These are phyloP conservation scores for Xylaria intraflava DNA, from an alignment of 495 filamentous ascomycete species.

Conservation along the genomic window DNA sequence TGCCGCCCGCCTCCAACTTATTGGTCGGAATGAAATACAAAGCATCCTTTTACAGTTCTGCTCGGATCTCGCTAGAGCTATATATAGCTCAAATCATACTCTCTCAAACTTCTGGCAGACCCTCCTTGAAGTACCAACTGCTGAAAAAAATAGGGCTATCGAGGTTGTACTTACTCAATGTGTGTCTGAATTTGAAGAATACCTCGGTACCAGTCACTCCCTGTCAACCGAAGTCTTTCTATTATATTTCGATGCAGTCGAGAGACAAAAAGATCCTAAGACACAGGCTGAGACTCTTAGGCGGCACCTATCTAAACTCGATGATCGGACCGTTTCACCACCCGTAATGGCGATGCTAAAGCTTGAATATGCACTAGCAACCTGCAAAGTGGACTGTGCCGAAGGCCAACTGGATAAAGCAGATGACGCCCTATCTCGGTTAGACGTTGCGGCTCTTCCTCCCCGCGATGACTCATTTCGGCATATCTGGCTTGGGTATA, in stretches of 20 bases:
- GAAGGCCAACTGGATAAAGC: constrained; percentile 17
- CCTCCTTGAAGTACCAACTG: constrained; percentile 15
- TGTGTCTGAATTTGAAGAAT: constrained; percentile 19
- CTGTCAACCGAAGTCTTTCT: constrained; percentile 23
- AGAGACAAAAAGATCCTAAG: constrained; percentile 19
- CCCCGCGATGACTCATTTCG: constrained; percentile 25
- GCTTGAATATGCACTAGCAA: constrained; percentile 24
- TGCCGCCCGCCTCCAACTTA: constrained; percentile 19
- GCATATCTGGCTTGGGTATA: constrained; percentile 25
- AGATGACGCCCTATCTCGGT: constrained; percentile 17
- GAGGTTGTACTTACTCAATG: constrained; percentile 18
- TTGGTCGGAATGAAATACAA: constrained; percentile 23
- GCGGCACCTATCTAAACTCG: constrained; percentile 12
- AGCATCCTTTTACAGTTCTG: constrained; percentile 24
- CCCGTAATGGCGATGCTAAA: constrained; percentile 20
- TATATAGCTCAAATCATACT: constrained; percentile 14
- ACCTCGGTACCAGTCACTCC: constrained; percentile 19
- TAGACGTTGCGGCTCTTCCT: constrained; percentile 14
- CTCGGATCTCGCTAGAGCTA: constrained; percentile 16
- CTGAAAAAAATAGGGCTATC: constrained; percentile 20
- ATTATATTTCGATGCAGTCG: constrained; percentile 23
- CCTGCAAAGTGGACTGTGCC: constrained; percentile 21
- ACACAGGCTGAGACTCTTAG: constrained; percentile 18
- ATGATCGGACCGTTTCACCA: constrained; percentile 5
- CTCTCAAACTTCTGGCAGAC: constrained; percentile 23